Base-by-base conservation (phyloP, 495 filamentous ascomycete species). In the Amphirosellinia nigrospora region DNA sequence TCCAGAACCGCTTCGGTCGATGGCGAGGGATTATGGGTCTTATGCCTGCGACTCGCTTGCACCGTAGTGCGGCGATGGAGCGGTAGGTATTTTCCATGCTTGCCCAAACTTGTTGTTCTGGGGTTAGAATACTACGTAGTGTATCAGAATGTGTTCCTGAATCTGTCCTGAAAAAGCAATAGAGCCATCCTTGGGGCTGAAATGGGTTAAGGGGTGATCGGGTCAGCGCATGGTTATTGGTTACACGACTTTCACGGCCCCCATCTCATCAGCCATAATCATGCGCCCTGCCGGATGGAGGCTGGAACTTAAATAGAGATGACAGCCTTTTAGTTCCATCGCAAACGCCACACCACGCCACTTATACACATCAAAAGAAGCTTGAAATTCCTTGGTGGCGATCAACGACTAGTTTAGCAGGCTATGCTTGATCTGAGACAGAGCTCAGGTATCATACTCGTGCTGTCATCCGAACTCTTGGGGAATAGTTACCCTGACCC, bases 181-280 rank as follows among this genome's bases (percentile, higher is more conserved):
- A 30, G 46, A 32, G 6, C 41, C n/a, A n/a, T 19, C 32, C 3
- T 26, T 53, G 48, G 46, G 63, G 46, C 63, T 28, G 46, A 53
- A 41, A 52, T 19, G 53, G 45, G 45, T 16, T 46, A 21, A 41
- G 63, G 46, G 63, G 28, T 16, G 63, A 39, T 41, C 23, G 46
- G 38, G 39, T 64, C 43, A 50, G 61, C 61, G 26, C 8, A 1
- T n/a, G 21, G 8, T 48, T 50, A 64, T 64, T 64, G 61, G 61
- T 36, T 36, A 13, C 30, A 36, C 0, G 61, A 36, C 28, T 21
- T 58, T 62, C 36, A 30, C n/a, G 41, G 2, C 19, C 43, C 34
- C 26, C 6, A 34, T 13, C 46, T 53, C 46, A 45, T 11, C 38
- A 38, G 23, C 21, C 26, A 23, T 32, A 39, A 21, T 46, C 60